Evolutionary conservation across 345 rosid species (phyloP).

Genomic region (Melaleuca quinquenervia): DNA sequence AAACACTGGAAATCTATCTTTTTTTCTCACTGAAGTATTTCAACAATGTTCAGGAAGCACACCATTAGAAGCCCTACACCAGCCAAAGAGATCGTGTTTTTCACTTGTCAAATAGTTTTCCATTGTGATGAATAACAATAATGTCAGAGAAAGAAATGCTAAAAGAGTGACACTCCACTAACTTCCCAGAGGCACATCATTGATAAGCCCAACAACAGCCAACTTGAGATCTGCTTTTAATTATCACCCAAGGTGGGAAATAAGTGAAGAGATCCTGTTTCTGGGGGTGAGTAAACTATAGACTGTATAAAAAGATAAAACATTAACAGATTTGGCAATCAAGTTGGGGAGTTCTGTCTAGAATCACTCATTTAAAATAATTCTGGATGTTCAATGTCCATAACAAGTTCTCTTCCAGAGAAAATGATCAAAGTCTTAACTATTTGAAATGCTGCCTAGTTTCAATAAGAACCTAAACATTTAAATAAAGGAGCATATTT

Average conservation of each 20-base stretch:
- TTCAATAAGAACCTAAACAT: background rate
- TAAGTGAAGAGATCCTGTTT: background rate
- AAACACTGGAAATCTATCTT: background rate
- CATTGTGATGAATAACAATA: background rate
- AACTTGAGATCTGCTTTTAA: background rate
- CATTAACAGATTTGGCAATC: background rate
- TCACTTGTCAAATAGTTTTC: background rate
- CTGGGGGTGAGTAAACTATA: background rate
- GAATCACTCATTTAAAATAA: background rate
- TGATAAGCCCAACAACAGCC: background rate
- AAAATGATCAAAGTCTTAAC: background rate
- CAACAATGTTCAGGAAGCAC: background rate
- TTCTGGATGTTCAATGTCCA: background rate
- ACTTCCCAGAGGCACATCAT: background rate
- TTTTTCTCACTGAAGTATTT: background rate
- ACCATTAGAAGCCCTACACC: background rate
- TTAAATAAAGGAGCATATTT: background rate
- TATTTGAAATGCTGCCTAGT: background rate
- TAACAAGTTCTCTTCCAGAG: background rate
- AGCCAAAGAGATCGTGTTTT: background rate
- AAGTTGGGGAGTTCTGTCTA: background rate
- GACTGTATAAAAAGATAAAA: background rate
- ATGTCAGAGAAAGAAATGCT: background rate
- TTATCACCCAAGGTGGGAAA: background rate
- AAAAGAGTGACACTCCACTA: background rate